Percentiles rank a stretch among this genome's conserved stretches.
These are phyloP conservation scores for Larix kaempferi DNA, from an alignment of 75 land plant genomes.

Conservation along the genomic window DNA sequence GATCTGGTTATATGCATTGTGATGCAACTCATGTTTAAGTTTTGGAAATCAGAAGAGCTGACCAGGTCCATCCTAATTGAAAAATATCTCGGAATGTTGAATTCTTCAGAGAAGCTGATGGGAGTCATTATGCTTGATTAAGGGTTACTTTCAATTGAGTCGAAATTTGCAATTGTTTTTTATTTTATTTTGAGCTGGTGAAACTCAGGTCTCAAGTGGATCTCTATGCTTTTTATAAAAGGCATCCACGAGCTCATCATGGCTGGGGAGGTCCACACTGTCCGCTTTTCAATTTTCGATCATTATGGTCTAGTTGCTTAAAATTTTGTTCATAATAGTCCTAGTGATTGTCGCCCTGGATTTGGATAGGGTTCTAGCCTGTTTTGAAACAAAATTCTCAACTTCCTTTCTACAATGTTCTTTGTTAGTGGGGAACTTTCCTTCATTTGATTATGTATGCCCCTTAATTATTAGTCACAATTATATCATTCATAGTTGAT, in stretches of 20 bases:
- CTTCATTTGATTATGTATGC: background rate
- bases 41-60: background rate
- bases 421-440: background rate
- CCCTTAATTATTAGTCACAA: background rate
- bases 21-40: background rate
- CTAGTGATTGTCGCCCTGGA: background rate
- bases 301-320: no score
- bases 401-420: background rate
- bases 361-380: background rate
- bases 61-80: background rate
- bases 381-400: background rate
- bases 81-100: background rate
- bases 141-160: no score
- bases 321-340: no score
- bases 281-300: no score
- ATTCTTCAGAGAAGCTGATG: background rate
- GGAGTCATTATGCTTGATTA: no score
- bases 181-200: no score
- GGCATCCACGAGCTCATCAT: no score
- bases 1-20: background rate
- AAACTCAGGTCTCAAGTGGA: no score
- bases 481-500: no score
- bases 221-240: no score
- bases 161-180: no score
- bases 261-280: no score